A percentile compares a stretch with the other conserved stretches of the same genome.
Conservation (phyloP, 2,329 filamentous ascomycete species). For the Aspergillus vadensis region DNA sequence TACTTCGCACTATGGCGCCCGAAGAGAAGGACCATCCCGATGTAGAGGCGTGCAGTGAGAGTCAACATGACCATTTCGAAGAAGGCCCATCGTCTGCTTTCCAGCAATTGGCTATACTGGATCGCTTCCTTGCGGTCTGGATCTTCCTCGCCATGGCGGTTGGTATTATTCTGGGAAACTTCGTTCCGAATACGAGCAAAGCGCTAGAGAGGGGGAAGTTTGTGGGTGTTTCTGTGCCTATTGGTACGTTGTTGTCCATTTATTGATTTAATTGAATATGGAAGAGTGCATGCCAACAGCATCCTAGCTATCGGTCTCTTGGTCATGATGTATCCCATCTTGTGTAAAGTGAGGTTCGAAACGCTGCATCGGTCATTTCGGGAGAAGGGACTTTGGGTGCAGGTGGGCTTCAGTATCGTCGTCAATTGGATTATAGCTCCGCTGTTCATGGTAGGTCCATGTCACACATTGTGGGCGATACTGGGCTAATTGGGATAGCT, state of each 20-base stretch:
- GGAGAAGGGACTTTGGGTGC: constrained; percentile 68
- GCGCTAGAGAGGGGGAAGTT: constrained; percentile 70
- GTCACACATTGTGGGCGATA: not conserved
- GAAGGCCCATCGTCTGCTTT: constrained; percentile 22
- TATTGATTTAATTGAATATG: not conserved
- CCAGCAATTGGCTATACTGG: constrained; percentile 21
- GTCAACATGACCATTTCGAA: not conserved
- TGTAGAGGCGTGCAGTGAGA: constrained; percentile 15
- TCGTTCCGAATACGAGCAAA: constrained; percentile 62
- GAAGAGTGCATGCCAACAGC: not conserved
- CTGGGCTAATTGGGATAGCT: constrained; percentile 43
- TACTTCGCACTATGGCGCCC: not conserved
- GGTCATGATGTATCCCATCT: constrained; percentile 93
- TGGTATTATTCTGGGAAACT: constrained; percentile 74
- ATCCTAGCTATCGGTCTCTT: constrained; percentile 71
- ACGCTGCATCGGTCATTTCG: constrained; percentile 67
- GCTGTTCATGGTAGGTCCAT: constrained; percentile 68
- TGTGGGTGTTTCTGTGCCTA: constrained; percentile 68
- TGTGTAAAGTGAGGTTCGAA: constrained; percentile 84
- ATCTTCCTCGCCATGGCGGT: constrained; percentile 76
- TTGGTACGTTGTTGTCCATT: constrained; percentile 49
- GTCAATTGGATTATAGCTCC: constrained; percentile 84
- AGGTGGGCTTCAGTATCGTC: constrained; percentile 72
- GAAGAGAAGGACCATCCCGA: constrained; percentile 11
- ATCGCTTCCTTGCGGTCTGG: constrained; percentile 55